A percentile compares a stretch with the other conserved stretches of the same genome.
Conservation (phyloP, 768 basidiomycete species). For the Lactarius hatsudake region DNA sequence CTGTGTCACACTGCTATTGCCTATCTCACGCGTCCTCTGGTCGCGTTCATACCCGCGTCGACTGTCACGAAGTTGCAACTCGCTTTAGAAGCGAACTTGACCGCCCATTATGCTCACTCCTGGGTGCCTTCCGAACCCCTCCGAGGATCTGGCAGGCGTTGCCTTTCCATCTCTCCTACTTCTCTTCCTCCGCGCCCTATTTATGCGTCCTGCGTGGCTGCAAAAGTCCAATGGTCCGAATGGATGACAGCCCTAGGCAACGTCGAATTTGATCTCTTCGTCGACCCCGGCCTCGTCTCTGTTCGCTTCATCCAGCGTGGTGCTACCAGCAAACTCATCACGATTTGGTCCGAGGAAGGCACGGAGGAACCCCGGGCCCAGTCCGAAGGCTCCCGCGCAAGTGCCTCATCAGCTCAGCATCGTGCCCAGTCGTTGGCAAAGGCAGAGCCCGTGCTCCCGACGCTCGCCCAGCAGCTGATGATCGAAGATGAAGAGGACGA, state of each 20-base stretch:
- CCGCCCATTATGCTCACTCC: constrained; percentile 60
- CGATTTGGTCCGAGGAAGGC: constrained; percentile 63
- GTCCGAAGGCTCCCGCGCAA: constrained; percentile 9
- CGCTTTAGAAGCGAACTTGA: constrained; percentile 70
- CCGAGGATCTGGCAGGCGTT: constrained; percentile 68
- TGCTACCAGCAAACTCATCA: constrained; percentile 46
- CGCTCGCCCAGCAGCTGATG: constrained; percentile 70
- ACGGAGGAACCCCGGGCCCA: constrained; percentile 33
- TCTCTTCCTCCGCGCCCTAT: constrained; percentile 69
- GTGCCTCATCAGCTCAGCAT: constrained; percentile 29
- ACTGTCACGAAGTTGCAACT: constrained; percentile 68
- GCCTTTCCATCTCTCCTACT: constrained; percentile 66
- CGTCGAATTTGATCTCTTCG: constrained; percentile 72
- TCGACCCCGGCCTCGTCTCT: constrained; percentile 77
- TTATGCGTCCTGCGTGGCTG: constrained; percentile 65
- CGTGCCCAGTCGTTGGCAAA: constrained; percentile 25
- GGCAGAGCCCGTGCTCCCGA: constrained; percentile 31
- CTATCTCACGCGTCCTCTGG: constrained; percentile 68
- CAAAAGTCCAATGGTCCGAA: constrained; percentile 75
- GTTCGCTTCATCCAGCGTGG: constrained; percentile 51
- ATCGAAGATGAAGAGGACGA: constrained; percentile 71
- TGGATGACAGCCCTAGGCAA: constrained; percentile 73
- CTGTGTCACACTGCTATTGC: constrained; percentile 72
- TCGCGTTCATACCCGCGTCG: constrained; percentile 52
- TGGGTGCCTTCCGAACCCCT: constrained; percentile 66